Conservation (phyloP, 2,329 filamentous ascomycete species). For the Colletotrichum neosansevieriae region DNA sequence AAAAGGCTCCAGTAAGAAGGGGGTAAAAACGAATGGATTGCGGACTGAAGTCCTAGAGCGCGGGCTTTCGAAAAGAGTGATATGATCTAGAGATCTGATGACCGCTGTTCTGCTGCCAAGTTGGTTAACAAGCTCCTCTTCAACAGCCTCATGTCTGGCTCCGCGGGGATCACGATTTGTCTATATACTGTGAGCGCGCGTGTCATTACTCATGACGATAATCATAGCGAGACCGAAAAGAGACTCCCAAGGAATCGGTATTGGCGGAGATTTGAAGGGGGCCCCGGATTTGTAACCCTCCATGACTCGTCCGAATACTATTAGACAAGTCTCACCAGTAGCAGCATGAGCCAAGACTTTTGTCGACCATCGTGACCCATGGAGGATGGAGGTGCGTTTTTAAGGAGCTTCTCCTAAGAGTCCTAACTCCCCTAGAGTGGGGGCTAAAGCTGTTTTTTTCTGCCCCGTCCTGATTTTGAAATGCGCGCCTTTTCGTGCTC, state of each 20-base stretch:
- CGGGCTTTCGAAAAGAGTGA: neutral
- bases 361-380: constrained; percentile 14
- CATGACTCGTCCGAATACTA: constrained; percentile 20
- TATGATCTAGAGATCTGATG: neutral
- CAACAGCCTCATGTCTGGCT: neutral
- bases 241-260: constrained; percentile 13
- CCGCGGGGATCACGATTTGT: constrained; percentile 18
- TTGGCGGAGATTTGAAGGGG: constrained; percentile 22
- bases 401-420: neutral
- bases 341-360: constrained; percentile 31
- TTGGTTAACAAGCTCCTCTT: constrained; percentile 2
- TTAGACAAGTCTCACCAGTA: neutral
- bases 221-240: neutral
- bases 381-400: neutral
- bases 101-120: constrained; percentile 17
- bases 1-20: neutral
- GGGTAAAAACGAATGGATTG: constrained; percentile 25
- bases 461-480: neutral
- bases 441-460: constrained; percentile 6
- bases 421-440: constrained; percentile 3
- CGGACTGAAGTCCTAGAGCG: neutral
- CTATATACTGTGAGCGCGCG: constrained; percentile 16
- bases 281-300: constrained; percentile 8
- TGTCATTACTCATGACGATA: neutral
- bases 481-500: constrained; percentile 11